Percentiles rank a stretch among this genome's conserved stretches.
phyloP scores from a whole-genome alignment of 768 basidiomycete genomes.

The Zangia roseola region DNA sequence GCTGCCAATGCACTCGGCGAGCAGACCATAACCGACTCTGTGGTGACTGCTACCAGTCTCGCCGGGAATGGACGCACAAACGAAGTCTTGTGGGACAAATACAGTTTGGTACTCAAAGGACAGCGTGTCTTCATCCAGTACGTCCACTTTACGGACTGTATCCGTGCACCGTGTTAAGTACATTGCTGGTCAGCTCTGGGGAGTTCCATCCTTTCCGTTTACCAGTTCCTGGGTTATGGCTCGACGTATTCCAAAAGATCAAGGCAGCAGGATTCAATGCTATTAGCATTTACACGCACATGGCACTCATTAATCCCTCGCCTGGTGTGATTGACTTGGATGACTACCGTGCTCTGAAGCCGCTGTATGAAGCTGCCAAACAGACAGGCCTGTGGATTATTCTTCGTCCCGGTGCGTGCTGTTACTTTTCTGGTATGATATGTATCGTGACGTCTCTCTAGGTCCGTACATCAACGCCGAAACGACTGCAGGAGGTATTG shows the following conservation, averaged over 20 bases:
- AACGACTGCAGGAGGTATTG: constrained; percentile 73
- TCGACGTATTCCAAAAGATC: constrained; percentile 77
- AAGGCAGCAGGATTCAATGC: constrained; percentile 81
- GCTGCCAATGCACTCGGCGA: neutral
- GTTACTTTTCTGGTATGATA: neutral
- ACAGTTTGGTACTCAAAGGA: constrained; percentile 65
- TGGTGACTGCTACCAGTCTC: constrained; percentile 5
- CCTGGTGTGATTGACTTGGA: constrained; percentile 72
- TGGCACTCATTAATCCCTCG: constrained; percentile 76
- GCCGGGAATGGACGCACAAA: constrained; percentile 35
- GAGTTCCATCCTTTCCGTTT: constrained; percentile 85
- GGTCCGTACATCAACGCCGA: constrained; percentile 70
- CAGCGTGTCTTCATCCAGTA: constrained; percentile 75
- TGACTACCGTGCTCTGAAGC: constrained; percentile 64
- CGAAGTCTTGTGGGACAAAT: constrained; percentile 60
- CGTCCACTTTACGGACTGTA: constrained; percentile 25
- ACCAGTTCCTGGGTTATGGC: constrained; percentile 78
- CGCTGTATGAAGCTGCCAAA: constrained; percentile 72
- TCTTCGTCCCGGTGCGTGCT: constrained; percentile 65
- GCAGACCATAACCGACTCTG: constrained; percentile 1
- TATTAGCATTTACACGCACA: constrained; percentile 76
- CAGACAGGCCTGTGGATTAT: constrained; percentile 77
- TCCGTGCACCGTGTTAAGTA: neutral
- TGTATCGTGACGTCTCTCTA: constrained; percentile 8
- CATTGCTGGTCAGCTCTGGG: constrained; percentile 54